phyloP scores from a whole-genome alignment of 2,329 filamentous ascomycete species.

The Clonostachys rhizophaga region DNA sequence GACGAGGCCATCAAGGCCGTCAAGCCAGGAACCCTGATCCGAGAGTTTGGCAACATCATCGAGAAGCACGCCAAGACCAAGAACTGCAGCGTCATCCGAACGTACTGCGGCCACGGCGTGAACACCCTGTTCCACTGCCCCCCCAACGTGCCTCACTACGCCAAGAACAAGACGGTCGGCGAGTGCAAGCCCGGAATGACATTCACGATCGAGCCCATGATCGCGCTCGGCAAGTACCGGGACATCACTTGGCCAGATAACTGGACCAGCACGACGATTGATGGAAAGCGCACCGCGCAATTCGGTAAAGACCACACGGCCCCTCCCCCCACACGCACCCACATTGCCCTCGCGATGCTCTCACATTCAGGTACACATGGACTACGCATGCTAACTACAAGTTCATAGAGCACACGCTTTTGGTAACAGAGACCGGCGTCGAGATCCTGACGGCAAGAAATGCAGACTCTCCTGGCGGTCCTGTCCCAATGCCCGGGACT shows the following conservation, averaged over 20 bases:
- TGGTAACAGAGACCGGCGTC: conserved; percentile 78
- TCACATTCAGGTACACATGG: not conserved
- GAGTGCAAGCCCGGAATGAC: conserved; percentile 95
- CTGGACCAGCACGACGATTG: conserved; percentile 93
- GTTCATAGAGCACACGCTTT: conserved; percentile 67
- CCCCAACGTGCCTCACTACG: conserved; percentile 95
- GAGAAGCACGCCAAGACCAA: conserved; percentile 88
- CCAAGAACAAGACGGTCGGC: conserved; percentile 96
- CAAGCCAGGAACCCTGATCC: conserved; percentile 88
- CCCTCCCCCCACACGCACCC: not conserved
- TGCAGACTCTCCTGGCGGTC: conserved; percentile 70
- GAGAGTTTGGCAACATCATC: conserved; percentile 90
- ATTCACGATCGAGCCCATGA: conserved; percentile 99
- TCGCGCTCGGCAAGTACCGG: conserved; percentile 82
- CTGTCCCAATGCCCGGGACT: conserved; percentile 50
- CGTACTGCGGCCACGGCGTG: conserved; percentile 94
- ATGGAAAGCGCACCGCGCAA: conserved; percentile 86
- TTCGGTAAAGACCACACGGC: conserved; percentile 59
- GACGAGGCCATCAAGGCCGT: conserved; percentile 88
- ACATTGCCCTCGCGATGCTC: not conserved
- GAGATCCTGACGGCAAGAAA: conserved; percentile 75
- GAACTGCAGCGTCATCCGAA: conserved; percentile 87
- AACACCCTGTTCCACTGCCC: conserved; percentile 91
- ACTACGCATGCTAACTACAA: conserved; percentile 6
- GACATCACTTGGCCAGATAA: conserved; percentile 98